A percentile compares a stretch with the other conserved stretches of the same genome.
Conservation (phyloP, 768 basidiomycete genomes). For the Boletus subcaerulescens region DNA sequence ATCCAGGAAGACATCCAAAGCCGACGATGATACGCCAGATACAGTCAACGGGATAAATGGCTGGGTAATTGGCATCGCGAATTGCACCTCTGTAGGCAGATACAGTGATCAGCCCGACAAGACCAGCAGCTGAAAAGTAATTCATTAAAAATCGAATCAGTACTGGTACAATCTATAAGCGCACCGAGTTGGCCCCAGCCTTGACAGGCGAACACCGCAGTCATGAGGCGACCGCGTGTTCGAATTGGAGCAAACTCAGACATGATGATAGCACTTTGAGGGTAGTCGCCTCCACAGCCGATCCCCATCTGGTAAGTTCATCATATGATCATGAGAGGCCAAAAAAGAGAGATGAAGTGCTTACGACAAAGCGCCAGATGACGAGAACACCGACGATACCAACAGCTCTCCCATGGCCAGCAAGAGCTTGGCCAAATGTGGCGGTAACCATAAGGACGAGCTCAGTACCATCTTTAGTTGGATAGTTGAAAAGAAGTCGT, state of each 20-base stretch:
- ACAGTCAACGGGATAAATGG: slow-evolving; percentile 59
- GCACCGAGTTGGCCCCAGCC: slow-evolving; percentile 87
- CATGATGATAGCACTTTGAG: slow-evolving; percentile 79
- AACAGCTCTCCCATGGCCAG: slow-evolving; percentile 59
- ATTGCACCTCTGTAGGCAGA: slow-evolving; percentile 60
- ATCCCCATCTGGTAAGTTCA: slow-evolving; percentile 54
- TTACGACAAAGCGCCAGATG: slow-evolving; percentile 76
- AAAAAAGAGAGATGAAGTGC: slow-evolving; percentile 5
- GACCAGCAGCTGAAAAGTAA: slow-evolving; percentile 48
- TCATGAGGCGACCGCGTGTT: slow-evolving; percentile 84
- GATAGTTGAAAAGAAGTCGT: background rate
- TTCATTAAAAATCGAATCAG: background rate
- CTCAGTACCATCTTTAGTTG: slow-evolving; percentile 41
- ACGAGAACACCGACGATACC: slow-evolving; percentile 68
- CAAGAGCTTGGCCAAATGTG: slow-evolving; percentile 76
- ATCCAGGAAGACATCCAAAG: slow-evolving; percentile 77
- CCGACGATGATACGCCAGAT: slow-evolving; percentile 88
- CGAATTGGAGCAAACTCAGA: slow-evolving; percentile 81
- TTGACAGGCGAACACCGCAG: slow-evolving; percentile 78
- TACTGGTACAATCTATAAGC: slow-evolving; percentile 16
- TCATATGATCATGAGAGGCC: background rate
- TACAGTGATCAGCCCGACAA: slow-evolving; percentile 62
- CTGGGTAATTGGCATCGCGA: slow-evolving; percentile 38
- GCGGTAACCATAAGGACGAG: slow-evolving; percentile 76
- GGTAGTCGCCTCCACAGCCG: slow-evolving; percentile 87